Base-by-base conservation (phyloP, 2,329 filamentous ascomycete species). In the Aspergillus puulaauensis region DNA sequence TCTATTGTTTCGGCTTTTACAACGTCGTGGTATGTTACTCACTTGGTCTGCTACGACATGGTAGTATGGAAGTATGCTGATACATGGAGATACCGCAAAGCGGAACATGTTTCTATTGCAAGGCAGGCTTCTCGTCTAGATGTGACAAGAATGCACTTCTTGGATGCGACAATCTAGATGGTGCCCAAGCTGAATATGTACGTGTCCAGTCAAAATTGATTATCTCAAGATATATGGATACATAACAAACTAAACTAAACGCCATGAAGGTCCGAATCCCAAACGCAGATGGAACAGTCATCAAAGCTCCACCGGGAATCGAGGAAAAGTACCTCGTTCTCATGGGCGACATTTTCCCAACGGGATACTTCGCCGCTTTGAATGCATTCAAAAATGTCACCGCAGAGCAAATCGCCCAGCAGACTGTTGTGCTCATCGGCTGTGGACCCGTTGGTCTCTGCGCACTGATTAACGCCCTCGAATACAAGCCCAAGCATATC, bases 271-370 rank as follows among this genome's bases (percentile, higher is more conserved):
- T 93, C 52, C 86, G 91, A 35, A 83, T 96, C 14, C 93, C 93
- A 0, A 78, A 88, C 54, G 92, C 92, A 11, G 91, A 96, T 68
- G 86, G 86, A 37, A 96, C 91, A 1, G 84, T 88, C n/a, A 83
- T 92, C 69, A 88, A 87, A 67, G 88, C 91, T 0, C 89, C 90
- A 0, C 74, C 84, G 2, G 84, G 82, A 8, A 88, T 96, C 57
- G 84, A 88, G 19, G 88, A 93, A 64, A 83, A 89, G 62, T 86
- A 86, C 37, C 80, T 96, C 49, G 86, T 96, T 6, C 82, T 96
- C 24, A 96, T 96, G 92, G 91, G 90, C 15, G 92, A 96, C 70
- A 96, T 96, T 67, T 96, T 95, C 74, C 92, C 92, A 1, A 91
- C 88, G 0, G 77, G 93, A 7, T 96, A 86, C 76, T 96, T 93